Base-by-base conservation (phyloP, 2,329 filamentous ascomycete species). In the Pseudonectria buxi region DNA sequence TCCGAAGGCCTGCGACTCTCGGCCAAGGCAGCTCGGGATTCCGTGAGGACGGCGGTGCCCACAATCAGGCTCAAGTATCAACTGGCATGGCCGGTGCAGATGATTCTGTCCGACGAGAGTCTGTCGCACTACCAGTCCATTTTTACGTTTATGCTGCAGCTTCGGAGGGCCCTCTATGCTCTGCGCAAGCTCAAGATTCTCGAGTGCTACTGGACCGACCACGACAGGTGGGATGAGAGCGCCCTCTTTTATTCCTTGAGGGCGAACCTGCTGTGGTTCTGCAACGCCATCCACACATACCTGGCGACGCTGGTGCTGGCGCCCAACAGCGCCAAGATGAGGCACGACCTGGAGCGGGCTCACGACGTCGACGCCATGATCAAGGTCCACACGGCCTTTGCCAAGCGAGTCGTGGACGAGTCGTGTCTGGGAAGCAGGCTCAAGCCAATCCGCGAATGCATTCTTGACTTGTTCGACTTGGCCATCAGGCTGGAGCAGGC, bases 321-420 rank as follows among this genome's bases (percentile, higher is more conserved):
- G 1, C 74, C 78, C 0, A 69, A 78, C 14, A 74, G 71, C 2
- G 52, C 59, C 3, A 64, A 68, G 22, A 73, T 95, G 64, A 63
- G 64, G 6, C 55, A 59, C 3, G 65, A 71, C 1, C 69, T 95
- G 33, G 59, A 62, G 11, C 62, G 65, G 6, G 78, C 86, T 0
- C 68, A 72, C 16, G 86, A 90, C 46, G 77, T 95, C 9, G 87
- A 95, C 54, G 74, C 74, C 16, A 94, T 95, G 85, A 79, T 88
- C 16, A 61, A 62, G 2, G 70, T 80, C 1, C 88, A 95, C 54
- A 62, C 73, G 4, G 55, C 59, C 0, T 90, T 83, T 50, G 64
- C 83, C 29, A 69, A 68, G 29, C 71, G 71, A 2, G 63, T 92
- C 10, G 66, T 80, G 37, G 73, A 78, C 24, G 79, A 86, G 44